Percentiles rank a stretch among this genome's conserved stretches.
phyloP scores from a whole-genome alignment of 352 stramenopile genomes.

The Pythium sukuiense region DNA sequence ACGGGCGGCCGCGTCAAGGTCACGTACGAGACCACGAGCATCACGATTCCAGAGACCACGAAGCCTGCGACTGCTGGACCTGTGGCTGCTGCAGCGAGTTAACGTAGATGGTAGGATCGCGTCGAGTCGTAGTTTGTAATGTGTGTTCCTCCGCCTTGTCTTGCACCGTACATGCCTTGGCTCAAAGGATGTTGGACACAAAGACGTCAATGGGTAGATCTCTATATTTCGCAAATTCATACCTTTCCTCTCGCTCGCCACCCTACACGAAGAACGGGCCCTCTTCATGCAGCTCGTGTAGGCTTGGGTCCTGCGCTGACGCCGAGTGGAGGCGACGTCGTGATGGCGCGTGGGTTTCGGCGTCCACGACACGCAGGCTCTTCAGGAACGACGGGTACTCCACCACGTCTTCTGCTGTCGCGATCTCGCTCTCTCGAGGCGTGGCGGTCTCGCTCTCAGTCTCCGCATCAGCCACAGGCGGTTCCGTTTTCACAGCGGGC shows the following conservation, averaged over 20 bases:
- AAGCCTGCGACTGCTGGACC: neutral
- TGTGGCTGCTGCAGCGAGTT: neutral
- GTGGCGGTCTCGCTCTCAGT: neutral
- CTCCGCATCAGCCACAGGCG: neutral
- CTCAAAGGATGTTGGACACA: neutral
- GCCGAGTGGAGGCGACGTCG: conserved; percentile 26
- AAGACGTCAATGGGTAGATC: conserved; percentile 3
- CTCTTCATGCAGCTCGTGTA: conserved; percentile 13
- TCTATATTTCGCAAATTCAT: conserved; percentile 12
- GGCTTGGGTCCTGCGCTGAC: conserved; percentile 6
- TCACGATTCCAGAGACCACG: conserved; percentile 33
- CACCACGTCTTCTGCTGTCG: conserved; percentile 30
- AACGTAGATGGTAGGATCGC: too few species aligned
- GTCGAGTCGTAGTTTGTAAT: too few species aligned
- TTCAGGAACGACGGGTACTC: conserved; percentile 76
- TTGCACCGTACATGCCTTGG: too few species aligned
- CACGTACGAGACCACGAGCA: conserved; percentile 40
- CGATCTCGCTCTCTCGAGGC: neutral
- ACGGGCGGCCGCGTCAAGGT: conserved; percentile 70
- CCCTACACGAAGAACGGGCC: conserved; percentile 20
- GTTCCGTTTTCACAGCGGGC: conserved; percentile 12
- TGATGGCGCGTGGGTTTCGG: conserved; percentile 31
- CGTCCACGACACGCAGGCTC: conserved; percentile 67
- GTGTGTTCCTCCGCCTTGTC: too few species aligned
- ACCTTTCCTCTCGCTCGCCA: neutral